Conservation (phyloP, 164 flowering plant species). For the Hamamelis virginiana region DNA sequence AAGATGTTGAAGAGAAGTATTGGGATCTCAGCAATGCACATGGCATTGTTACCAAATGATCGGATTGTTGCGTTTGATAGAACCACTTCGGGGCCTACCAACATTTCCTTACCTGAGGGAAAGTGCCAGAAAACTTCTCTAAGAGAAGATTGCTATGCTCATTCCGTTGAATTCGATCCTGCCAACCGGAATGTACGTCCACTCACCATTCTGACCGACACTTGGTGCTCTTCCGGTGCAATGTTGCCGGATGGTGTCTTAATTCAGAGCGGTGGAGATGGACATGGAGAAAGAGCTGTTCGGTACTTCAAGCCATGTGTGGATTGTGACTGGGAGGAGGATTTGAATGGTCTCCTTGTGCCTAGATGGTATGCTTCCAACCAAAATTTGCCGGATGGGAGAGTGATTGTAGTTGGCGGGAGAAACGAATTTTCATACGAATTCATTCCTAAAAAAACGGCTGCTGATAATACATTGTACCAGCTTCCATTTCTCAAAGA, state of each 20-base stretch:
- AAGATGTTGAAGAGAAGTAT: conserved; percentile 17
- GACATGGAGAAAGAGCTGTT: conserved; percentile 31
- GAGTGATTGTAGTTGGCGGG: conserved; percentile 46
- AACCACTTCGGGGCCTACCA: conserved; percentile 38
- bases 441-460: conserved; percentile 32
- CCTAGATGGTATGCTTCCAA: conserved; percentile 55
- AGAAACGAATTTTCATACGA: conserved; percentile 37
- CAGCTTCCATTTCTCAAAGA: conserved; percentile 36
- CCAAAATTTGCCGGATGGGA: conserved; percentile 41
- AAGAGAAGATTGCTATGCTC: conserved; percentile 46
- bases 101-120: conserved; percentile 29
- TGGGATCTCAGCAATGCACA: conserved; percentile 42
- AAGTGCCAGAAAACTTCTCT: conserved; percentile 15
- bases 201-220: conserved; percentile 36
- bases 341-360: conserved; percentile 11
- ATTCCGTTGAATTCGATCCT: conserved; percentile 41
- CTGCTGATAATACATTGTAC: conserved; percentile 2
- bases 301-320: conserved; percentile 34
- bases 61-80: conserved; percentile 37
- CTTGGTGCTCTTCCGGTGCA: conserved; percentile 65
- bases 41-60: conserved; percentile 34
- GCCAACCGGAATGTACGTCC: conserved; percentile 25
- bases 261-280: conserved; percentile 41
- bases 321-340: conserved; percentile 50
- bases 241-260: conserved; percentile 34